These are phyloP conservation scores for Lipomyces chichibuensis DNA, from an alignment of 805 yeast genomes.

Conservation along the genomic window DNA sequence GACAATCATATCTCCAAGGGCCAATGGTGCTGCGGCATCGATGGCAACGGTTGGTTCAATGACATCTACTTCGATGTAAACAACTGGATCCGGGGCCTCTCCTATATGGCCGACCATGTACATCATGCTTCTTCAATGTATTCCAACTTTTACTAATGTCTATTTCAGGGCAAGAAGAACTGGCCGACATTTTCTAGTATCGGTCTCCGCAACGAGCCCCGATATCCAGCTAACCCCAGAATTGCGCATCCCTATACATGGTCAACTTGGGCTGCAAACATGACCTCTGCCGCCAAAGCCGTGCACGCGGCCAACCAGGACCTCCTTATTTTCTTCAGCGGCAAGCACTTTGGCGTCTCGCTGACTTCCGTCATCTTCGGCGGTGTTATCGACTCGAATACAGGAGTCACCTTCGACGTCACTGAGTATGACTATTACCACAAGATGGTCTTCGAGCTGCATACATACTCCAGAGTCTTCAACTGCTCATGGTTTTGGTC, in stretches of 20 bases:
- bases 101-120: not conserved
- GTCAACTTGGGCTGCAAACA: not conserved
- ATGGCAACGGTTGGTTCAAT: constrained; percentile 6
- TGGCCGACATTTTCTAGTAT: not conserved
- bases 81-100: not conserved
- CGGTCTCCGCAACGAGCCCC: not conserved
- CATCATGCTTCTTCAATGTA: not conserved
- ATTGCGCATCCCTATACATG: not conserved
- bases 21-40: constrained; percentile 1
- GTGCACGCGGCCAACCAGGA: not conserved
- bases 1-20: constrained; percentile 1
- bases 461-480: not conserved
- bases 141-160: not conserved
- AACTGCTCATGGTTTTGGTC: too few relatives aligned
- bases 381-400: not conserved
- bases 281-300: constrained; percentile 2
- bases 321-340: not conserved
- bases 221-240: not conserved
- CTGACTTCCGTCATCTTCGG: not conserved
- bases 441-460: constrained; percentile 1
- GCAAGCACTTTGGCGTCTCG: not conserved
- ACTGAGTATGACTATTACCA: not conserved
- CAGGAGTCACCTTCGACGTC: constrained; percentile 1
- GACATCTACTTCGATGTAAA: not conserved
- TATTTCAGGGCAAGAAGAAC: not conserved